Base-by-base conservation (phyloP, 2,329 filamentous ascomycete genomes). In the Macroventuria anomochaeta region DNA sequence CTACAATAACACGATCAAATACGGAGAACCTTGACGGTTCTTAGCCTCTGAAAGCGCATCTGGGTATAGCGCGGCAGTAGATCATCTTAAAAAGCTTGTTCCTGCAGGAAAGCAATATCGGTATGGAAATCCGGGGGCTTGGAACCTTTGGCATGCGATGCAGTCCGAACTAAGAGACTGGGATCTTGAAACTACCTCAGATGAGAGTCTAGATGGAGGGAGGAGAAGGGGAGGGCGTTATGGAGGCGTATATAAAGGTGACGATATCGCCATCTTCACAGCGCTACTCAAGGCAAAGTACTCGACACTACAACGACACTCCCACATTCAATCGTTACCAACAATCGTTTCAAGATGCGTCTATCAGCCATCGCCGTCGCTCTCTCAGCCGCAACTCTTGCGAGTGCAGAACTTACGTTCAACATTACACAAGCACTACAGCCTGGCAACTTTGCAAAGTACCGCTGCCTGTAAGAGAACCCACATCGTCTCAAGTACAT, bases 401-500 rank as follows among this genome's bases (percentile, higher is more conserved):
- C 39, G 10, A 49, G 28, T 20, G 63, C 65, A 7, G 54, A 61
- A 31, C 53, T 58, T 26, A 67, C 64, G 2, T 68, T 54, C 59
- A 67, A 68, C 53, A 39, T 65, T 8, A 67, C 61, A 1, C 41
- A 59, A 15, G 64, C 65, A 8, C 55, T 57, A 10, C 23, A 43
- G 13, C 17, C 37, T 0, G 58, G 61, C 15, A 64, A 67, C 36
- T 59, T 53, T 15, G 38, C 61, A 17, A 68, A 68, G 39, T 68
- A 68, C 48, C 57, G 40, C n/a, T 68, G 65, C 53, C 47, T 65
- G 64, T 68, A 60, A 28, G 60, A 10, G 2, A 25, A 11, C 3
- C 5, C 18, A 1, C 25, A 5, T 7, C 12, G 18, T 11, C 7
- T 20, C n/a, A 17, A 20, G 3, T 7, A 28, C 18, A 25, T 10